These are phyloP conservation scores for Tolypocladium ovalisporum DNA, from an alignment of 2,329 filamentous ascomycete genomes.

Conservation along the genomic window DNA sequence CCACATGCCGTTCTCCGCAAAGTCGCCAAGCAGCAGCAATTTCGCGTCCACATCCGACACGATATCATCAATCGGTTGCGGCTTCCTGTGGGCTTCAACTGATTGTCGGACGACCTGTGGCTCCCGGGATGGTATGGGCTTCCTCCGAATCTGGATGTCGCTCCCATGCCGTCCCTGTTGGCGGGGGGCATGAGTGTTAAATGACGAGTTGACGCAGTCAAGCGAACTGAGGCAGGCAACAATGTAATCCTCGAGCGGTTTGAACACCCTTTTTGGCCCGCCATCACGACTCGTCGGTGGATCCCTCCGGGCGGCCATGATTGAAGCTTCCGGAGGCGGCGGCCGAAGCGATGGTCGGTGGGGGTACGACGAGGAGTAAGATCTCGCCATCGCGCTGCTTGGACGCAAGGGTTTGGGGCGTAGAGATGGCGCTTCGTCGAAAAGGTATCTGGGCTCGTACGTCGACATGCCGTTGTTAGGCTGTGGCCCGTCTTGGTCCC, in stretches of 20 bases:
- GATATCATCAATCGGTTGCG: conserved; percentile 8
- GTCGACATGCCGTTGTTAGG: background rate
- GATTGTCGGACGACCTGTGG: conserved; percentile 12
- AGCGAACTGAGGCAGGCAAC: conserved; percentile 56
- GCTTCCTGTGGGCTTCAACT: conserved; percentile 12
- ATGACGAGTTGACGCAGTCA: conserved; percentile 67
- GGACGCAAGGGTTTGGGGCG: conserved; percentile 19
- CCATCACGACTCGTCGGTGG: conserved; percentile 8
- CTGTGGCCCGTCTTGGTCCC: background rate
- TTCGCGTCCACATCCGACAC: conserved; percentile 58
- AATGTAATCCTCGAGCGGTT: conserved; percentile 68
- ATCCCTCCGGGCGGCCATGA: conserved; percentile 8
- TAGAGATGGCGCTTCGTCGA: conserved; percentile 26
- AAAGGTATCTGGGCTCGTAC: conserved; percentile 14
- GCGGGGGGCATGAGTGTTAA: conserved; percentile 39
- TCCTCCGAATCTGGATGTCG: conserved; percentile 14
- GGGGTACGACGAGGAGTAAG: conserved; percentile 34
- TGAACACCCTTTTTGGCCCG: conserved; percentile 55
- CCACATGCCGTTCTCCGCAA: conserved; percentile 75
- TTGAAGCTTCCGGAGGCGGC: conserved; percentile 4
- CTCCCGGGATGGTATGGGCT: conserved; percentile 10
- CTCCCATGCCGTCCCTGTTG: conserved; percentile 10
- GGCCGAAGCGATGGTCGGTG: conserved; percentile 21
- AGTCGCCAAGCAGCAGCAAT: conserved; percentile 59
- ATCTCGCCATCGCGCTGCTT: conserved; percentile 15